A percentile compares a stretch with the other conserved stretches of the same genome.
phyloP scores from a whole-genome alignment of 495 filamentous ascomycete genomes.

The Hyaloscypha finlandica region DNA sequence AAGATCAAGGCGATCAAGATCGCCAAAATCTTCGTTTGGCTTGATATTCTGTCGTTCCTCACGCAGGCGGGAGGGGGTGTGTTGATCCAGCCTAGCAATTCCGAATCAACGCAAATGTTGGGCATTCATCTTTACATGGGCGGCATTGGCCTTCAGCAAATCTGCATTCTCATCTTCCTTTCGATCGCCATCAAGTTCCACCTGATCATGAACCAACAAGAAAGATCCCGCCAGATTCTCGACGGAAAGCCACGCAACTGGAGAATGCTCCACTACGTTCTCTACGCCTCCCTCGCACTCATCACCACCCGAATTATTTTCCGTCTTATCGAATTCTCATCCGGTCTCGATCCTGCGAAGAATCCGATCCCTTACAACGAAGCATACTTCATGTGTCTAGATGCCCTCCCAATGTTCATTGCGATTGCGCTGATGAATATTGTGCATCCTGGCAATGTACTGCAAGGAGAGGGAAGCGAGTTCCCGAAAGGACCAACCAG shows the following conservation, averaged over 20 bases:
- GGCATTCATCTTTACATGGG: constrained; percentile 54
- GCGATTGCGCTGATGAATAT: constrained; percentile 48
- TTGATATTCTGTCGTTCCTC: constrained; percentile 52
- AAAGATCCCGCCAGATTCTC: constrained; percentile 25
- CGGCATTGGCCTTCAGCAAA: constrained; percentile 52
- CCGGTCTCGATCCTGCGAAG: constrained; percentile 39
- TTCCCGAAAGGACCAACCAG: constrained; percentile 28
- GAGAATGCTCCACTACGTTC: constrained; percentile 42
- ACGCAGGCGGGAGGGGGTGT: constrained; percentile 28
- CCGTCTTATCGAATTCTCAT: constrained; percentile 54
- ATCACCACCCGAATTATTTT: constrained; percentile 59
- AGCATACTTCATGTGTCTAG: constrained; percentile 47
- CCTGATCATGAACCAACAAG: constrained; percentile 28
- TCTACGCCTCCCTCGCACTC: constrained; percentile 44
- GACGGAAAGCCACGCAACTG: constrained; percentile 33
- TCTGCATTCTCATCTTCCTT: constrained; percentile 49
- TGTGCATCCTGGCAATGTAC: constrained; percentile 54
- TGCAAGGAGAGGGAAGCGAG: constrained; percentile 43
- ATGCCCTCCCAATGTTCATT: constrained; percentile 56
- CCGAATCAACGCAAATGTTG: constrained; percentile 22
- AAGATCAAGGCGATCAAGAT: constrained; percentile 52
- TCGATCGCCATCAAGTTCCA: constrained; percentile 43
- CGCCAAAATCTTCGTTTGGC: constrained; percentile 58
- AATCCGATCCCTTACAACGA: constrained; percentile 54
- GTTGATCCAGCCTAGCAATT: constrained; percentile 22